Evolutionary conservation across 805 yeast genomes (phyloP).

Genomic region (Candida golubevii): DNA sequence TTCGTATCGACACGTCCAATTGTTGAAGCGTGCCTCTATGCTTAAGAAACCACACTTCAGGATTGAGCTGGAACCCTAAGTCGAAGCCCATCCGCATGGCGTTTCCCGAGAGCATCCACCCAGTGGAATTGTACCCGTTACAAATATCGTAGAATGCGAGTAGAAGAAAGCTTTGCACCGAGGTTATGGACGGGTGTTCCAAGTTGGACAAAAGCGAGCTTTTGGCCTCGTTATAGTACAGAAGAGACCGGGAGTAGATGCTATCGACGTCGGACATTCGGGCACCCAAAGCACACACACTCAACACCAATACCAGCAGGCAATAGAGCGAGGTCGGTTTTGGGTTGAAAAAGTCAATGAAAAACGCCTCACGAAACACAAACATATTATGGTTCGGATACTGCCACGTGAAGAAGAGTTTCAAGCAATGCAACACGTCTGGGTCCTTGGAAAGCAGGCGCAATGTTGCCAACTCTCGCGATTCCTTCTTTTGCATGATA

Average conservation of each 20-base stretch:
- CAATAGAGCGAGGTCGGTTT: constrained; percentile 50
- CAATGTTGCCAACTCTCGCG: constrained; percentile 10
- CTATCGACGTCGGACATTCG: constrained; percentile 43
- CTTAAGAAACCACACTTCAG: constrained; percentile 53
- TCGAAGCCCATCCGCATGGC: constrained; percentile 65
- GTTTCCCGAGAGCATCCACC: constrained; percentile 61
- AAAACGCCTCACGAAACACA: constrained; percentile 59
- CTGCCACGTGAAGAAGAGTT: constrained; percentile 57
- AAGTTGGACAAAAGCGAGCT: constrained; percentile 36
- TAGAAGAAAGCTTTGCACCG: constrained; percentile 55
- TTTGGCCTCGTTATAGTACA: constrained; percentile 47
- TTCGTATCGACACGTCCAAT: constrained; percentile 52
- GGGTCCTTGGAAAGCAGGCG: constrained; percentile 12
- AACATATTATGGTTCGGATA: constrained; percentile 62
- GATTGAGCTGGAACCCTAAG: constrained; percentile 59
- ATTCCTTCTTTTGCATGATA: constrained; percentile 12
- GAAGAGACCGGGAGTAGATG: constrained; percentile 37
- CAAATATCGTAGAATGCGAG: constrained; percentile 61
- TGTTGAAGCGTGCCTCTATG: constrained; percentile 36
- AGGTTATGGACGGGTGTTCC: constrained; percentile 47
- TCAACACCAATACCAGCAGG: constrained; percentile 48
- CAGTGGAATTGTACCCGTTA: constrained; percentile 52
- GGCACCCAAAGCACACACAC: constrained; percentile 59
- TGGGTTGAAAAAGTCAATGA: constrained; percentile 57
- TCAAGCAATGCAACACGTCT: constrained; percentile 31